Percentiles rank a stretch among this genome's conserved stretches.
These are phyloP conservation scores for Echria macrotheca DNA, from an alignment of 495 filamentous ascomycete species.

Conservation along the genomic window DNA sequence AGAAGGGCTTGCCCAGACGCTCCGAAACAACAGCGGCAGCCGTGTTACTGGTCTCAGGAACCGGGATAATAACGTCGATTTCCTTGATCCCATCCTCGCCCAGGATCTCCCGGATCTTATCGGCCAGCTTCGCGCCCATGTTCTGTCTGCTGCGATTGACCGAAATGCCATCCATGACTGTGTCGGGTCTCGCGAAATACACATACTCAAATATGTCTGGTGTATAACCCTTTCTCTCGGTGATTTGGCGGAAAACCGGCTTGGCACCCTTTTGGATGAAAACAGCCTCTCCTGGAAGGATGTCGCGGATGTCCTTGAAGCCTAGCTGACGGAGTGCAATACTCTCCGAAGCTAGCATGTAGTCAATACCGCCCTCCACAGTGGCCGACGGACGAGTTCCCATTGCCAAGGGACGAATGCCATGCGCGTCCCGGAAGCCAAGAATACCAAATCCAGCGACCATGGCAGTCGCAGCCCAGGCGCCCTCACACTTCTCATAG, in stretches of 20 bases:
- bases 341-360: conserved; percentile 97
- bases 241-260: conserved; percentile 74
- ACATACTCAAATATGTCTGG: conserved; percentile 94
- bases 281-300: conserved; percentile 87
- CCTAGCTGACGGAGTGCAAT: conserved; percentile 85
- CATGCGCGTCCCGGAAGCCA: conserved; percentile 78
- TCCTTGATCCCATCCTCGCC: conserved; percentile 70
- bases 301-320: conserved; percentile 75
- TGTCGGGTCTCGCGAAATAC: conserved; percentile 84
- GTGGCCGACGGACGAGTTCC: conserved; percentile 63
- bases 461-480: conserved; percentile 75
- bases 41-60: conserved; percentile 54
- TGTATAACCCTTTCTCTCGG: conserved; percentile 63
- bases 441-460: conserved; percentile 89
- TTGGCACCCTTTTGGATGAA: conserved; percentile 80
- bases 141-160: conserved; percentile 83
- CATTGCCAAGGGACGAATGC: conserved; percentile 84
- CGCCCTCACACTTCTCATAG: conserved; percentile 75
- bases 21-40: conserved; percentile 77
- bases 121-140: conserved; percentile 86
- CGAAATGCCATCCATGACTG: conserved; percentile 87
- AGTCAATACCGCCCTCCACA: conserved; percentile 68
- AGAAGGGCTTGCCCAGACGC: conserved; percentile 72
- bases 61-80: conserved; percentile 65
- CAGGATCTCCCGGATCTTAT: conserved; percentile 67